These are phyloP conservation scores for Rhexocercosporidium sp. DNA, from an alignment of 2,329 filamentous ascomycete genomes.

Conservation along the genomic window DNA sequence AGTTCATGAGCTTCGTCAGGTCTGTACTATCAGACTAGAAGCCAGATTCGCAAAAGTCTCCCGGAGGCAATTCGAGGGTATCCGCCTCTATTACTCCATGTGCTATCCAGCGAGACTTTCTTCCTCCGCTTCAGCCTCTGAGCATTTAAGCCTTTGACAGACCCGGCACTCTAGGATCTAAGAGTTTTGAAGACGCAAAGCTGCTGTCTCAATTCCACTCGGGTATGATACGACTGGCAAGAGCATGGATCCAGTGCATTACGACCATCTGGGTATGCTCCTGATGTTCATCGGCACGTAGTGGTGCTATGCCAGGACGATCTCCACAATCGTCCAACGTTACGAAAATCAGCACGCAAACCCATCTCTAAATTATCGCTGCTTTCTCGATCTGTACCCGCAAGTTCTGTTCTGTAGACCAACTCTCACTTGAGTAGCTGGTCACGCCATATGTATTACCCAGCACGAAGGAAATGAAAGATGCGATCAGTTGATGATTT, in stretches of 20 bases:
- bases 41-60: no score
- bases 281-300: no score
- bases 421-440: background rate
- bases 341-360: background rate
- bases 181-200: background rate
- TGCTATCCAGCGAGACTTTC: no score
- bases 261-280: no score
- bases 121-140: no score
- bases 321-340: no score
- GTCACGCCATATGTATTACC: background rate
- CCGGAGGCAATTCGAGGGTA: no score
- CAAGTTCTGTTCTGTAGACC: background rate
- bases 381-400: background rate
- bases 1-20: no score
- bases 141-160: no score
- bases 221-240: background rate
- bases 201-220: background rate
- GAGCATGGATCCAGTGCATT: background rate
- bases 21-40: no score
- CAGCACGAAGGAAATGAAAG: background rate
- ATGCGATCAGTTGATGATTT: background rate
- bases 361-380: background rate
- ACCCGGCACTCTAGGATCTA: background rate
- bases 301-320: no score
- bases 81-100: no score